These are phyloP conservation scores for Phytophthora syringae DNA, from an alignment of 352 stramenopile genomes.

Conservation along the genomic window DNA sequence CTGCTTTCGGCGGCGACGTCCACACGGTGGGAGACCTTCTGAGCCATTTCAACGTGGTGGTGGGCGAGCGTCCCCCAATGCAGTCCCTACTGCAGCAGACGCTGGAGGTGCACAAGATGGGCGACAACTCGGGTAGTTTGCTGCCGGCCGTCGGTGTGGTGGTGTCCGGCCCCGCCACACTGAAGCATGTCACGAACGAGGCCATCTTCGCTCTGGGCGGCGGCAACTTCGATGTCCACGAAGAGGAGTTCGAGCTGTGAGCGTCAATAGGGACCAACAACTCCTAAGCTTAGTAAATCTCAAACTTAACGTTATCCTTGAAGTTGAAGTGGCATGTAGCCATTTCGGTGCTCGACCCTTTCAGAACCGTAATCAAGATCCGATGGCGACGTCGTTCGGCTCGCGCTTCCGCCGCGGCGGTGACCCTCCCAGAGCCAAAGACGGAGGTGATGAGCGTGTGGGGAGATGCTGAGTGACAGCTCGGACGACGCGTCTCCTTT, in stretches of 20 bases:
- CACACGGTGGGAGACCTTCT: conserved; percentile 52
- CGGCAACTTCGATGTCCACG: conserved; percentile 48
- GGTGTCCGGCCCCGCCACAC: conserved; percentile 40
- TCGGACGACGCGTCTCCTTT: conserved; percentile 47
- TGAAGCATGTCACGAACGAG: conserved; percentile 50
- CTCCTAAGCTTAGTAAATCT: no score
- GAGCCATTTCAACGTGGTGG: conserved; percentile 34
- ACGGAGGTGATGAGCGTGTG: conserved; percentile 38
- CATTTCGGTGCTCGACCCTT: conserved; percentile 18
- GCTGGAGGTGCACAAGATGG: conserved; percentile 30
- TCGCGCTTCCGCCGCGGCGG: conserved; percentile 43
- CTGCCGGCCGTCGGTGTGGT: conserved; percentile 44
- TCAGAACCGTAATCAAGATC: neutral
- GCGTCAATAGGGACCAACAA: no score
- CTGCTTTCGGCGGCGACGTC: conserved; percentile 39
- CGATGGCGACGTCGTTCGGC: conserved; percentile 29
- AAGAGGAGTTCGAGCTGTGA: conserved; percentile 59
- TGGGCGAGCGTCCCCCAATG: conserved; percentile 45
- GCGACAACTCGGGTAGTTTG: conserved; percentile 16
- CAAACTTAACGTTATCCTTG: no score
- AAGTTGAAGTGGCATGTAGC: no score
- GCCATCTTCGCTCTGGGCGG: conserved; percentile 40
- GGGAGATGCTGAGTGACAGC: conserved; percentile 71
- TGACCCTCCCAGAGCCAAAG: conserved; percentile 11
- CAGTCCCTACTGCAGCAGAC: conserved; percentile 38